phyloP scores from a whole-genome alignment of 495 filamentous ascomycete species.

The Talaromyces stipitatus region DNA sequence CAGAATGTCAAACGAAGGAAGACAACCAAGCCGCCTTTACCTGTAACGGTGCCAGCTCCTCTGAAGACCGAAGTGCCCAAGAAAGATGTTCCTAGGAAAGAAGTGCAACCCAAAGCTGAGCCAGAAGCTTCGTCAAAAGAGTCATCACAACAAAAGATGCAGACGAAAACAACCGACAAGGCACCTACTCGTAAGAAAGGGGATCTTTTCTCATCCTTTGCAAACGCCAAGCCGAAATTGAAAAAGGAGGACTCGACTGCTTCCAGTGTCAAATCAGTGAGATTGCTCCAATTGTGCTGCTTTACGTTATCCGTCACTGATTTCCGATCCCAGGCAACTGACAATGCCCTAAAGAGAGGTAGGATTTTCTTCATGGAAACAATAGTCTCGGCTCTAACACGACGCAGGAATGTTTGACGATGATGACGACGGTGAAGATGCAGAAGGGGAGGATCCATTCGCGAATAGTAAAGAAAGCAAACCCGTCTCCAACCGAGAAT shows the following conservation, averaged over 20 bases:
- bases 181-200: conserved; percentile 33
- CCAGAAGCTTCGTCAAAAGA: not conserved
- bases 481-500: conserved; percentile 39
- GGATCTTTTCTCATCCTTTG: conserved; percentile 76
- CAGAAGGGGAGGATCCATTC: conserved; percentile 60
- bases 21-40: conserved; percentile 17
- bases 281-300: conserved; percentile 2
- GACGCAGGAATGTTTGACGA: conserved; percentile 13
- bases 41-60: conserved; percentile 13
- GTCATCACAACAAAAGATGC: conserved; percentile 1
- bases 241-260: conserved; percentile 37
- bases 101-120: not conserved
- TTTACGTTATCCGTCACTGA: not conserved
- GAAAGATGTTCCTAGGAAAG: not conserved
- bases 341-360: not conserved
- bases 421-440: conserved; percentile 33
- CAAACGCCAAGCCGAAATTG: conserved; percentile 65
- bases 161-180: not conserved
- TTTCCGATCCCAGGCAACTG: not conserved
- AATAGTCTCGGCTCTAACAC: conserved; percentile 11
- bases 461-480: conserved; percentile 29
- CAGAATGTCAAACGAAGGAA: conserved; percentile 36
- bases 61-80: conserved; percentile 25
- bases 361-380: not conserved
- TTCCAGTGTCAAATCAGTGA: conserved; percentile 30